A percentile compares a stretch with the other conserved stretches of the same genome.
Evolutionary conservation across 257 asterid genomes (phyloP).

Genomic region (Solanum chaucha): DNA sequence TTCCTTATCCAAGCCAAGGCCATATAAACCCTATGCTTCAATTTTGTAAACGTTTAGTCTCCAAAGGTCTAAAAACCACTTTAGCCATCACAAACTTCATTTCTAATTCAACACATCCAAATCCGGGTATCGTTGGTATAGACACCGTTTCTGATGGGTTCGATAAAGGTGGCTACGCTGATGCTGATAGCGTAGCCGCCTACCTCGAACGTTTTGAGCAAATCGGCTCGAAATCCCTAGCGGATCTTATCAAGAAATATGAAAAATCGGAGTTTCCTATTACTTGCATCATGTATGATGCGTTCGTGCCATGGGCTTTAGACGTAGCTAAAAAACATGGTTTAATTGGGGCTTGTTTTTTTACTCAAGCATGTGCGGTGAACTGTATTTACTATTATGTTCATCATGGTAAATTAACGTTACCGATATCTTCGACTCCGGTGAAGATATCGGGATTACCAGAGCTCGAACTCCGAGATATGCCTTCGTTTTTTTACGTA

Average conservation of each 20-base stretch:
- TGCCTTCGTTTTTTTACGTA: constrained; percentile 54
- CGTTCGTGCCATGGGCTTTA: constrained; percentile 67
- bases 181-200: constrained; percentile 22
- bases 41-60: constrained; percentile 56
- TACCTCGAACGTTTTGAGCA: constrained; percentile 26
- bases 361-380: constrained; percentile 75
- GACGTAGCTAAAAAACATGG: constrained; percentile 34
- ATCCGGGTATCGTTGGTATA: constrained; percentile 21
- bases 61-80: constrained; percentile 43
- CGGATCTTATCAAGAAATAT: constrained; percentile 24
- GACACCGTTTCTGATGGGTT: constrained; percentile 66
- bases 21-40: constrained; percentile 76
- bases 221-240: constrained; percentile 33
- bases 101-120: constrained; percentile 27
- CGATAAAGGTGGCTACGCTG: constrained; percentile 44
- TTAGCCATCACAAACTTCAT: constrained; percentile 51
- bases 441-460: constrained; percentile 61
- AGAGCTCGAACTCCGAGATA: constrained; percentile 35
- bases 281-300: constrained; percentile 57
- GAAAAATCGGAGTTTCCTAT: constrained; percentile 12
- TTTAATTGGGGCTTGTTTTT: constrained; percentile 36
- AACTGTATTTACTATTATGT: constrained; percentile 45
- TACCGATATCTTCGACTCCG: constrained; percentile 36
- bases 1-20: constrained; percentile 87
- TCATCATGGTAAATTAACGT: constrained; percentile 29